phyloP scores from a whole-genome alignment of 352 stramenopile species.

The Globisporangium paroecandrum region DNA sequence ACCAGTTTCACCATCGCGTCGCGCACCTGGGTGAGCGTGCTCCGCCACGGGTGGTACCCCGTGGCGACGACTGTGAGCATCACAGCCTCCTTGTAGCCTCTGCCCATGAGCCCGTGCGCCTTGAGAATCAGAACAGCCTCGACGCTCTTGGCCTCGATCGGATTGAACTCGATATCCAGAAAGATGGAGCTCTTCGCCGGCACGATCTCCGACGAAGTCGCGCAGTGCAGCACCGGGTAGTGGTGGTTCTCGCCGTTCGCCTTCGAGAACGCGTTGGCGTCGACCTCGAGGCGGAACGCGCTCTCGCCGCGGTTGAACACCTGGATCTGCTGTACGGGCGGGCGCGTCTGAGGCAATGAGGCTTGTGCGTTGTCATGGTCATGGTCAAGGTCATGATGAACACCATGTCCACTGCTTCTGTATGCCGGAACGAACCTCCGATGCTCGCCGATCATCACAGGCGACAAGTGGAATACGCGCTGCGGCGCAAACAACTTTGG shows the following conservation, averaged over 20 bases:
- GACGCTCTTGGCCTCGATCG: conserved; percentile 53
- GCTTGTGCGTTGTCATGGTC: conserved; percentile 13
- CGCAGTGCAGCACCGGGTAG: conserved; percentile 57
- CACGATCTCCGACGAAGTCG: conserved; percentile 52
- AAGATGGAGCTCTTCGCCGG: conserved; percentile 55
- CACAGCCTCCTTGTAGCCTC: conserved; percentile 56
- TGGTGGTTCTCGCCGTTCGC: conserved; percentile 50
- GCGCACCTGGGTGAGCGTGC: conserved; percentile 35
- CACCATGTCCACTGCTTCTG: background rate
- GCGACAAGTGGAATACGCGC: conserved; percentile 54
- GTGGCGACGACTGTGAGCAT: conserved; percentile 61
- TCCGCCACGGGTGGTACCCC: conserved; percentile 48
- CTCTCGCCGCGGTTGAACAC: conserved; percentile 74
- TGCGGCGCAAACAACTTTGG: conserved; percentile 69
- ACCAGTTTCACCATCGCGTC: conserved; percentile 20
- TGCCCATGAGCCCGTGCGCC: conserved; percentile 66
- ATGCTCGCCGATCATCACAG: conserved; percentile 73
- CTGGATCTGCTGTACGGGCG: conserved; percentile 69
- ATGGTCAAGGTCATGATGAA: background rate
- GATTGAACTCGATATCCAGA: conserved; percentile 76
- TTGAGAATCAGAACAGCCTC: conserved; percentile 58
- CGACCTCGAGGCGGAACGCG: conserved; percentile 67
- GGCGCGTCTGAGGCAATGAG: conserved; percentile 6
- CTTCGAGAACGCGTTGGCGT: conserved; percentile 44
- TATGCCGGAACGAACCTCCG: conserved; percentile 16